A percentile compares a stretch with the other conserved stretches of the same genome.
Conservation (phyloP, 2,329 filamentous ascomycete genomes). For the Pseudodiploospora longispora region DNA sequence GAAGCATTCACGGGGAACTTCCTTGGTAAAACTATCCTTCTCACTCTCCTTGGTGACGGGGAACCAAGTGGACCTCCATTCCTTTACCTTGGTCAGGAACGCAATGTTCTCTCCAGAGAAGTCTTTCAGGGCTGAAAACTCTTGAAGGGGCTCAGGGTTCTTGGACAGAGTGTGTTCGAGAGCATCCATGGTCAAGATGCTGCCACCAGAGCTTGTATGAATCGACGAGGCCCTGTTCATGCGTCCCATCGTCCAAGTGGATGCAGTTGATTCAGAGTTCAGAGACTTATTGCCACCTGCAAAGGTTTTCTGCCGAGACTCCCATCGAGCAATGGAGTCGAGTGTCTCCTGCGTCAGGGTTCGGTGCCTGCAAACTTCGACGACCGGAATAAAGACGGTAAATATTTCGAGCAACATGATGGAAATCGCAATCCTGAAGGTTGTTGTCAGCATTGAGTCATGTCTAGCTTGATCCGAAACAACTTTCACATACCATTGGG, state of each 20-base stretch:
- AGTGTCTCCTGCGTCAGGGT: slow-evolving; percentile 39
- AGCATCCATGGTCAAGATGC: slow-evolving; percentile 49
- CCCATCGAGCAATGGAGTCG: slow-evolving; percentile 41
- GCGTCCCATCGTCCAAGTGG: slow-evolving; percentile 29
- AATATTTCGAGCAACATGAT: slow-evolving; percentile 57
- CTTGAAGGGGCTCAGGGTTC: slow-evolving; percentile 48
- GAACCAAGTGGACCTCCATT: slow-evolving; percentile 27
- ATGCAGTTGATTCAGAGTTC: slow-evolving; percentile 23
- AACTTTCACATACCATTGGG: slow-evolving; percentile 46
- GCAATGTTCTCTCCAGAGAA: slow-evolving; percentile 63
- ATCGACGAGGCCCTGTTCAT: slow-evolving; percentile 24
- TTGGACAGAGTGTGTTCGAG: slow-evolving; percentile 50
- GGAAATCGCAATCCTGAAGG: slow-evolving; percentile 44
- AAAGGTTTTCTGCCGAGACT: slow-evolving; percentile 29
- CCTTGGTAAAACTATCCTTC: slow-evolving; percentile 16
- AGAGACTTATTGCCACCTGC: slow-evolving; percentile 25
- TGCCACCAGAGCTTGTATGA: slow-evolving; percentile 23
- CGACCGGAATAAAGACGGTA: slow-evolving; percentile 55
- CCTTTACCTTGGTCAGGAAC: slow-evolving; percentile 50
- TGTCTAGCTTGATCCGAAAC: background rate
- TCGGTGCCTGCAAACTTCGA: slow-evolving; percentile 42
- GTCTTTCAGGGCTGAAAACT: slow-evolving; percentile 54
- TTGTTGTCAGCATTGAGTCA: background rate
- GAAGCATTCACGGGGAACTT: slow-evolving; percentile 42
- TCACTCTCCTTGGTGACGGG: slow-evolving; percentile 16